Conservation (phyloP, 371 early-diverging fungal genomes). For the Amoeboaphelidium protococcarum region DNA sequence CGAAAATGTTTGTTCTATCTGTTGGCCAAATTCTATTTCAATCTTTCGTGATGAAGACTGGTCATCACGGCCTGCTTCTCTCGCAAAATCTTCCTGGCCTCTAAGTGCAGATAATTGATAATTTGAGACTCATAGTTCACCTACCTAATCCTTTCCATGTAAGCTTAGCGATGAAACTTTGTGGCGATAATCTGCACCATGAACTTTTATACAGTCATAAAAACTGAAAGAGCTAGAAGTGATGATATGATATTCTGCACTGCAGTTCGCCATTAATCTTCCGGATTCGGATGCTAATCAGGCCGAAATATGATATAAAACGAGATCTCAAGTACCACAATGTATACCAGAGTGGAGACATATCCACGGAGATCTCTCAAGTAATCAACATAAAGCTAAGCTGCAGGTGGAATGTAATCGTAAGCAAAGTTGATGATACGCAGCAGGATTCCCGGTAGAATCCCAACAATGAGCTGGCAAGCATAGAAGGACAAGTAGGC, state of each 20-base stretch:
- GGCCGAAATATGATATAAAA: conserved; percentile 1
- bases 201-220: conserved; percentile 9
- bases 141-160: not conserved
- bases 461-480: not conserved
- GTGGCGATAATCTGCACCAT: conserved; percentile 12
- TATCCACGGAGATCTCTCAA: not conserved
- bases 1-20: not conserved
- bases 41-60: not conserved
- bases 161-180: conserved; percentile 14
- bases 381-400: conserved; percentile 1
- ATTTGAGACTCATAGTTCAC: not conserved
- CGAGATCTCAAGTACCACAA: not conserved
- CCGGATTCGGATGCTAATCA: not conserved
- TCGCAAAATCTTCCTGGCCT: not conserved
- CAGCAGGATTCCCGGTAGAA: not conserved
- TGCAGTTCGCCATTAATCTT: conserved; percentile 1
- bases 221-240: conserved; percentile 2
- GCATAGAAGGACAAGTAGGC: not conserved
- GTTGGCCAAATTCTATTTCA: not conserved
- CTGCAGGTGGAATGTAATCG: not conserved
- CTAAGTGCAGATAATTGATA: not conserved
- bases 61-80: not conserved
- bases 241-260: not conserved
- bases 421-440: not conserved
- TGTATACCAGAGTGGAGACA: not conserved